Conservation (phyloP, 257 asterid species). For the Lavandula angustifolia region DNA sequence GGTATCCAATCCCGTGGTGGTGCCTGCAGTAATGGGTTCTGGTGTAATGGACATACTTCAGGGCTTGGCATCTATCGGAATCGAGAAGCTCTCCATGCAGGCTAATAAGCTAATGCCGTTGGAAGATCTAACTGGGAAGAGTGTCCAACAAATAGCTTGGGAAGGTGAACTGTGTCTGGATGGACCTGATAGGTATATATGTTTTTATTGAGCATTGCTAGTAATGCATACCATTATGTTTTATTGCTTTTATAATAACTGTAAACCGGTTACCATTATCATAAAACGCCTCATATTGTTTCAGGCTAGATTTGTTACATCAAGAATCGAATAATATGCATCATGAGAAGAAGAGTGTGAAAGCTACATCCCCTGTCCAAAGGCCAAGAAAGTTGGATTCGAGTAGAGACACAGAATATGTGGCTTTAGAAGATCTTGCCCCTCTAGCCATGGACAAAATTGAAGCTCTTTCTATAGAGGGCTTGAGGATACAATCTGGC, state of each 20-base stretch:
- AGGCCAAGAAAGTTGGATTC: slow-evolving; percentile 29
- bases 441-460: slow-evolving; percentile 95
- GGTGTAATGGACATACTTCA: slow-evolving; percentile 80
- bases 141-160: slow-evolving; percentile 82
- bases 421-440: slow-evolving; percentile 84
- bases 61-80: slow-evolving; percentile 83
- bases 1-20: slow-evolving; percentile 87
- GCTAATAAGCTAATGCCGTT: slow-evolving; percentile 90
- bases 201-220: slow-evolving; percentile 13
- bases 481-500: slow-evolving; percentile 86
- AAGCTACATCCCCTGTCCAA: slow-evolving; percentile 28
- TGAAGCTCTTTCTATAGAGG: slow-evolving; percentile 55
- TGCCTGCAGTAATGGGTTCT: slow-evolving; percentile 96
- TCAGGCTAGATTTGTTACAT: slow-evolving; percentile 55
- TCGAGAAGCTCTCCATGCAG: slow-evolving; percentile 92
- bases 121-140: slow-evolving; percentile 85
- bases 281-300: slow-evolving; percentile 20
- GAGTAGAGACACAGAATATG: slow-evolving; percentile 59
- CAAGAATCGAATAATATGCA: slow-evolving; percentile 42
- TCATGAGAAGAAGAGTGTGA: slow-evolving; percentile 31
- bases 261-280: slow-evolving; percentile 10
- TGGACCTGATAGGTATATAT: slow-evolving; percentile 67
- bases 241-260: slow-evolving; percentile 11
- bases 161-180: slow-evolving; percentile 61
- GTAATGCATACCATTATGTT: background rate